Conservation (phyloP, 768 basidiomycete genomes). For the Lactifluus subvellereus region DNA sequence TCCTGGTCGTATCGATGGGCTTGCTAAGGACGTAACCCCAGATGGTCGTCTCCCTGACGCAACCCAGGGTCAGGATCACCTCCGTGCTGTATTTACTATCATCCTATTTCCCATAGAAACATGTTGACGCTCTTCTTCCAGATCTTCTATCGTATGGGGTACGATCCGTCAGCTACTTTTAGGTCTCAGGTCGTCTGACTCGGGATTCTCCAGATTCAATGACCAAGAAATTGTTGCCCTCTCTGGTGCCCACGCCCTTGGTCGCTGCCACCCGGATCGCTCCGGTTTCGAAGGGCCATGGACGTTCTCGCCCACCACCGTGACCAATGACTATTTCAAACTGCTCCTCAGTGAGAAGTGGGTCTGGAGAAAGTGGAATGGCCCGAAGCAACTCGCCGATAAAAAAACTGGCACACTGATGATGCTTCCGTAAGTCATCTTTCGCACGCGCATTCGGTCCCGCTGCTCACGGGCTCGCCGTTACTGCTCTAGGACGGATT, state of each 20-base stretch:
- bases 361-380: slow-evolving; percentile 95
- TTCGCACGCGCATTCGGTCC: not conserved
- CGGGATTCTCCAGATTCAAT: slow-evolving; percentile 53
- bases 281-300: slow-evolving; percentile 89
- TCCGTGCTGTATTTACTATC: slow-evolving; percentile 55
- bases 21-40: slow-evolving; percentile 66
- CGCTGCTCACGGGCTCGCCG: not conserved
- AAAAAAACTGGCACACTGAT: slow-evolving; percentile 84
- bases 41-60: slow-evolving; percentile 91
- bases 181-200: not conserved
- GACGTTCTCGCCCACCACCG: slow-evolving; percentile 88
- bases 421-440: slow-evolving; percentile 82
- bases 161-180: slow-evolving; percentile 20
- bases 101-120: not conserved
- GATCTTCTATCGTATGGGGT: slow-evolving; percentile 91
- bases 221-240: slow-evolving; percentile 98
- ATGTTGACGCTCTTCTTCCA: slow-evolving; percentile 23
- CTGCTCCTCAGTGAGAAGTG: slow-evolving; percentile 87
- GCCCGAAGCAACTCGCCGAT: slow-evolving; percentile 91
- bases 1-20: slow-evolving; percentile 86
- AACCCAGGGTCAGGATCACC: slow-evolving; percentile 73
- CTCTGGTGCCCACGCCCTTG: slow-evolving; percentile 90
- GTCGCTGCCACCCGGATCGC: slow-evolving; percentile 82
- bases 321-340: slow-evolving; percentile 83
- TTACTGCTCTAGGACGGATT: slow-evolving; percentile 60